These are phyloP conservation scores for Elaphomyces granulatus DNA, from an alignment of 495 filamentous ascomycete genomes.

Conservation along the genomic window DNA sequence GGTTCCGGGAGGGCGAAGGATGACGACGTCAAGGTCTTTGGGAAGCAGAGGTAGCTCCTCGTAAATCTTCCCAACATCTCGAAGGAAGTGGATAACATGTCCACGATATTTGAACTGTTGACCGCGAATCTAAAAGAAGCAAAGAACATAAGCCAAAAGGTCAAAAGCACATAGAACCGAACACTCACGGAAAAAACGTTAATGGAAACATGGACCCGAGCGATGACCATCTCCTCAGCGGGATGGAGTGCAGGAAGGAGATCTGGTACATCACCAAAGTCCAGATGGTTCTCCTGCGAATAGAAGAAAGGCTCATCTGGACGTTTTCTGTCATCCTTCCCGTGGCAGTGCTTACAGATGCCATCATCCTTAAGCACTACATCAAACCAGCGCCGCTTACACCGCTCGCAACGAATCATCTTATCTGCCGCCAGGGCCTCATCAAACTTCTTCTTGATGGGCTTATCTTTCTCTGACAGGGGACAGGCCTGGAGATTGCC, in stretches of 20 bases:
- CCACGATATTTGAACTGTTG: conserved; percentile 3
- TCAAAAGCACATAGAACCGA: too few species aligned
- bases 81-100: conserved; percentile 1
- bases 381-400: background rate
- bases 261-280: background rate
- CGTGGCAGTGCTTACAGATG: background rate
- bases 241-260: background rate
- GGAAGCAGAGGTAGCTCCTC: conserved; percentile 7
- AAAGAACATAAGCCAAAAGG: too few species aligned
- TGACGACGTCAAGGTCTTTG: conserved; percentile 15
- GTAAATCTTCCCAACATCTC: background rate
- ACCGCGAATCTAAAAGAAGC: background rate
- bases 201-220: background rate
- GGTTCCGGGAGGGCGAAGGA: background rate
- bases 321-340: background rate
- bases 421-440: background rate
- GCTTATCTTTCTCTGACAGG: background rate
- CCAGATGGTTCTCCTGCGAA: background rate
- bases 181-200: too few species aligned
- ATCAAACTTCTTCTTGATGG: background rate
- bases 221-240: background rate
- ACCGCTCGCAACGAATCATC: background rate
- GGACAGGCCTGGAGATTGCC: background rate
- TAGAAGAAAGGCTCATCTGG: background rate
- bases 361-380: background rate